Evolutionary conservation across 148 eudicot genomes (phyloP).

Genomic region (Beta vulgaris): DNA sequence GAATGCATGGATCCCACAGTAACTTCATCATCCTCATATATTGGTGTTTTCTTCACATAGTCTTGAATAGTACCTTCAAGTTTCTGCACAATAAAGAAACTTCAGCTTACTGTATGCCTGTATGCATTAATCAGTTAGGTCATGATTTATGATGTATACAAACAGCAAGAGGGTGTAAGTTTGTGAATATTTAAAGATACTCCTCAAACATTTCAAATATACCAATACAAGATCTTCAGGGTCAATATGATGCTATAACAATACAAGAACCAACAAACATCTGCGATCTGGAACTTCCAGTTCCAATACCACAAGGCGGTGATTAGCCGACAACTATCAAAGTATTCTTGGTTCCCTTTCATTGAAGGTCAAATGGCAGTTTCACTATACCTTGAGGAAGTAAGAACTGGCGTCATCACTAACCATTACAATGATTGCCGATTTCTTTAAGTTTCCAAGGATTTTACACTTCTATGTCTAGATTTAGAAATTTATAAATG

Average conservation of each 20-base stretch:
- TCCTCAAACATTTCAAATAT: not conserved
- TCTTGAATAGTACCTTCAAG: slow-evolving; percentile 53
- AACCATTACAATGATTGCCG: not conserved
- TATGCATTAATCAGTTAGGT: not conserved
- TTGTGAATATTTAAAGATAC: not conserved
- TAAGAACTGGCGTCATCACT: not conserved
- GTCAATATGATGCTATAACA: not conserved
- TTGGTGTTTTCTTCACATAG: slow-evolving; percentile 61
- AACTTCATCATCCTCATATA: slow-evolving; percentile 74
- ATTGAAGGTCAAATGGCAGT: not conserved
- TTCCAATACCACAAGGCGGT: not conserved
- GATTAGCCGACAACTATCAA: not conserved
- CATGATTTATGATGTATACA: not conserved
- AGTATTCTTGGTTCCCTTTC: not conserved
- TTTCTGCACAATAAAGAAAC: slow-evolving; percentile 40
- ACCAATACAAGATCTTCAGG: not conserved
- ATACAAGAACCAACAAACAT: too few species aligned
- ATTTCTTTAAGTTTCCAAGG: not conserved
- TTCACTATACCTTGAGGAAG: not conserved
- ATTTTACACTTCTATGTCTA: not conserved
- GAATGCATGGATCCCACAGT: slow-evolving; percentile 78
- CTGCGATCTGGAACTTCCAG: too few species aligned
- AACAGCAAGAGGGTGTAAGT: not conserved
- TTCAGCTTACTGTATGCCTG: not conserved
- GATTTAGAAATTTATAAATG: too few species aligned